Evolutionary conservation across 1,139 yeast species (phyloP).

Genomic region (Sugiyamaella japonica): DNA sequence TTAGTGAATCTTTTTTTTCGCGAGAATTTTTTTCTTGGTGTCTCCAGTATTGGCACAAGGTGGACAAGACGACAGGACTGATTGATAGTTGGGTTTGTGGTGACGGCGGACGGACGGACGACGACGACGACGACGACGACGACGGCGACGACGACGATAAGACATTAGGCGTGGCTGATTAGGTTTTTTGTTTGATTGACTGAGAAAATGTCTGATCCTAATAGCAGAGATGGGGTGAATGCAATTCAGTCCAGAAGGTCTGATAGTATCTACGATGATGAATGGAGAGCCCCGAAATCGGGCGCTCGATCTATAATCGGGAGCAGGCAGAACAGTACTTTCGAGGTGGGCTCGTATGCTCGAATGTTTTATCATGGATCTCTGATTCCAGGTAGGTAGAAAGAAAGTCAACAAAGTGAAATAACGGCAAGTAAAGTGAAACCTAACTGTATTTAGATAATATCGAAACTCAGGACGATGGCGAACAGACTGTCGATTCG

Average conservation of each 20-base stretch:
- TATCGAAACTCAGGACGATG: slow-evolving; percentile 9
- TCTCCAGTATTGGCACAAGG: too few species aligned
- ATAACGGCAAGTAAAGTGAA: neutral
- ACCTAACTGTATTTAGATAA: slow-evolving; percentile 4
- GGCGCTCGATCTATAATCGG: slow-evolving; percentile 5
- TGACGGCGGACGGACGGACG: too few species aligned
- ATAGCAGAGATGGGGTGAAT: neutral
- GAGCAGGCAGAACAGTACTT: neutral
- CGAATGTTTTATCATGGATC: slow-evolving; percentile 16
- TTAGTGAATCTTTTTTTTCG: neutral
- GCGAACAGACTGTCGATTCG: slow-evolving; percentile 33
- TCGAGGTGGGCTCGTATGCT: slow-evolving; percentile 18
- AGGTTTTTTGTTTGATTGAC: slow-evolving; percentile 29
- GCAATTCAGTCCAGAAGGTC: neutral
- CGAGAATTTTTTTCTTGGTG: too few species aligned
- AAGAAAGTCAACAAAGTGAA: neutral
- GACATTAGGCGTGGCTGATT: slow-evolving; percentile 45
- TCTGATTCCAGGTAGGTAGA: slow-evolving; percentile 9
- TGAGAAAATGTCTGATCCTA: neutral
- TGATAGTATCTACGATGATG: slow-evolving; percentile 12
- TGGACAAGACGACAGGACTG: too few species aligned
- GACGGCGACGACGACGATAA: too few species aligned
- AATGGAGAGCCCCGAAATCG: slow-evolving; percentile 11
- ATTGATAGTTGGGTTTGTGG: too few species aligned
- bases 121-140: too few species aligned